Base-by-base conservation (phyloP, 1,284 basidiomycete species). In the Sporisorium sorghi region DNA sequence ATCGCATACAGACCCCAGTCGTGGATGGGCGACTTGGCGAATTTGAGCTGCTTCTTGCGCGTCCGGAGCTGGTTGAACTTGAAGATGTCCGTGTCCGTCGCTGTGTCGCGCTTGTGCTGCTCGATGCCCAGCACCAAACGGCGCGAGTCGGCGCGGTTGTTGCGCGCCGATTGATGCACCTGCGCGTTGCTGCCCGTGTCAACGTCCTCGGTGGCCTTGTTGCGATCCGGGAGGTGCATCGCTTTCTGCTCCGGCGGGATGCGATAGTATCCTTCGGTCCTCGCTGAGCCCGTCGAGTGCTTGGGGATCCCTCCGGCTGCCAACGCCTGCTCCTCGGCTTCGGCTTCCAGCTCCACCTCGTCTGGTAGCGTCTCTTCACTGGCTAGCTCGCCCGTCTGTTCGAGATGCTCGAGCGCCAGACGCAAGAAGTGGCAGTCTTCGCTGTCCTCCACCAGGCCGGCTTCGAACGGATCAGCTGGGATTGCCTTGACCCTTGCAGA, bases 31-130 rank as follows among this genome's bases (percentile, higher is more conserved):
- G 93, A 95, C 56, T 94, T 89, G 10, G 94, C 92, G 82, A 99
- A 99, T 37, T 93, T 91, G 56, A 99, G 89, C 83, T 97, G 94
- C 87, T 99, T 99, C 89, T 99, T 99, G 69, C 97, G 88, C 40
- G 94, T 94, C 84, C 97, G 92, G 39, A 99, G 89, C 87, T 99
- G 97, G 85, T 99, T 99, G 88, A 98, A 98, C 87, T 97, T 96
- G 88, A 98, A 87, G 24, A 88, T 82, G 77, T 89, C 88, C 8
- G 87, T 86, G 47, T 88, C 88, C 28, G 86, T 84, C 12, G 85
- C 85, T 2, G 86, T 83, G 30, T 84, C 86, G 79, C 88, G 88
- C 80, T 95, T 94, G 86, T 96, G 92, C 86, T 96, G 92, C 84
- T 98, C 97, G 83, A 98, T 88, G n/a, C 94, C 95, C 78, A 93